Evolutionary conservation across 1,139 yeast genomes (phyloP), one percentile per base, ranked within the genome.

Genomic region (Ogataea hybrid): DNA sequence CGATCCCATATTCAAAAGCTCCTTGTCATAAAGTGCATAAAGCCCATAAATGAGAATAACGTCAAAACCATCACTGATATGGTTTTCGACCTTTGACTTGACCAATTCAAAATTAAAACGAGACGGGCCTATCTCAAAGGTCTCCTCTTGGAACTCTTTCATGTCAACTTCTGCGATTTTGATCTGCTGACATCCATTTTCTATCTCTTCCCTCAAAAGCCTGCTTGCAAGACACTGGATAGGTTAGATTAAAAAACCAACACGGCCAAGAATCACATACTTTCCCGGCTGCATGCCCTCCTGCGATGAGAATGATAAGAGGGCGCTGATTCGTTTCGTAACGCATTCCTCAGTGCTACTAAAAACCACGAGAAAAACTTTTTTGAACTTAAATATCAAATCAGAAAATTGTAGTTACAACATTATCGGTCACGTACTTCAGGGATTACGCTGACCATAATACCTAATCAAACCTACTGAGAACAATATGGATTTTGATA

Each of bases 21-120:
- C 70, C 37, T 67, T 65, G 57, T 87, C 83, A 57, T 79, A 84
- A 30, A 90, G 68, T 0, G 96, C 94, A 58, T 89, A 89, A 27
- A 84, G 68, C 0, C 97, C 97, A 59, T 83, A 84, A 2, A 88
- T 75, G 9, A 89, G 64, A 10, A 81, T 63, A 8, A 86, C 69
- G 48, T 65, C 71, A 10, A 46, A 53, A 3, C 39, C 39, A 2
- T 33, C 28, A n/a, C 27, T 18, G 5, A 33, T 33, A 7, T 42
- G 16, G 3, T 10, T 25, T 6, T 32, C 23, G 2, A 54, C 27
- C 16, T 62, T 61, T 1, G 43, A 27, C 22, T 53, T 53, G 7
- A 75, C 48, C 14, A 43, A 40, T 1, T 52, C 58, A 44, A 75
- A 73, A 47, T 74, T 69, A 48, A 65, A 71, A 16, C 71, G 50